These are phyloP conservation scores for Lizanozyma gosingica DNA, from an alignment of 1,139 yeast genomes.

Conservation along the genomic window DNA sequence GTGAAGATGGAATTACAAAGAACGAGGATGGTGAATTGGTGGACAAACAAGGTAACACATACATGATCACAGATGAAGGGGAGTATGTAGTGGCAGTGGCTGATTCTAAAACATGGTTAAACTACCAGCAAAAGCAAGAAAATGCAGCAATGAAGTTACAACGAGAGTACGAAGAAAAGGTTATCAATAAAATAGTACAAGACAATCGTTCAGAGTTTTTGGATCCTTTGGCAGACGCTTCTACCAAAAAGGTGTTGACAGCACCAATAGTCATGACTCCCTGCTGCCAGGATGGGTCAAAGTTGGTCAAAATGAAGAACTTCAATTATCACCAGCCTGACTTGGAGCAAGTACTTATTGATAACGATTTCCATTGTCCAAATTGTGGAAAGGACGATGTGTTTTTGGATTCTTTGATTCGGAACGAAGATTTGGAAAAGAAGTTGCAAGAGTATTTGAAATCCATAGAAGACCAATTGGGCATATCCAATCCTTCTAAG, in stretches of 20 bases:
- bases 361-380: conserved; percentile 86
- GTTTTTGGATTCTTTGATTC: conserved; percentile 60
- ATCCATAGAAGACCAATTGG: conserved; percentile 31
- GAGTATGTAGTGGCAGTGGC: conserved; percentile 93
- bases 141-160: conserved; percentile 41
- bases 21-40: conserved; percentile 40
- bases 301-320: conserved; percentile 36
- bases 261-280: conserved; percentile 78
- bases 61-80: conserved; percentile 90
- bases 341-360: conserved; percentile 67
- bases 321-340: conserved; percentile 30
- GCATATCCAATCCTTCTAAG: not conserved
- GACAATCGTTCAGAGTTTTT: conserved; percentile 19
- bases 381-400: conserved; percentile 70
- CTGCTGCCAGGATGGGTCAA: conserved; percentile 54
- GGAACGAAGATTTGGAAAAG: conserved; percentile 50
- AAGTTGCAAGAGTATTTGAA: conserved; percentile 46
- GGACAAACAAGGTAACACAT: conserved; percentile 59
- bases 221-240: conserved; percentile 55
- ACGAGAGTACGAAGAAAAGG: conserved; percentile 33
- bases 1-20: conserved; percentile 35
- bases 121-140: conserved; percentile 63
- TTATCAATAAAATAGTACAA: not conserved
- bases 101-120: conserved; percentile 87
- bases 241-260: conserved; percentile 51